phyloP scores from a whole-genome alignment of 768 basidiomycete species.

The Suillus clintonianus region DNA sequence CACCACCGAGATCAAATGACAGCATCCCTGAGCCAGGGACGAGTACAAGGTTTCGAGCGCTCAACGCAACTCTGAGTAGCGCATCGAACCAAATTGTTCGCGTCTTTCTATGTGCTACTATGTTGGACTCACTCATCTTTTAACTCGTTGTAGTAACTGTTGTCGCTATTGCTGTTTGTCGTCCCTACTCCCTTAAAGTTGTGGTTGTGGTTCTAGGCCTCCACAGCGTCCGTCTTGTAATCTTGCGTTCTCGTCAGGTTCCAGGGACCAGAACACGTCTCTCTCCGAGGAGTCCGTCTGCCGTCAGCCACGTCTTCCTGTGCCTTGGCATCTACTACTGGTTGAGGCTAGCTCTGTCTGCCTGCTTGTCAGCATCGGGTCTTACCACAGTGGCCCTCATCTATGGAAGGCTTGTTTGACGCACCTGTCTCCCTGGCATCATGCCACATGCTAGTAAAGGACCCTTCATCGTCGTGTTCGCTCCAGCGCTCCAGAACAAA shows the following conservation, averaged over 20 bases:
- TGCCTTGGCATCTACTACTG: background rate
- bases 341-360: background rate
- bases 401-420: background rate
- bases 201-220: background rate
- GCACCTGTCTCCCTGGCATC: background rate
- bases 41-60: background rate
- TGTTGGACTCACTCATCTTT: background rate
- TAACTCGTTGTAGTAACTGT: background rate
- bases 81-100: background rate
- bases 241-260: background rate
- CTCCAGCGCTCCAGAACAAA: background rate
- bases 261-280: too few species aligned
- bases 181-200: background rate
- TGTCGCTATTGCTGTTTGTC: background rate
- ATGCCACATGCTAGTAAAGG: too few species aligned
- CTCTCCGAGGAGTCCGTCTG: background rate
- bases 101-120: background rate
- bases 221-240: background rate
- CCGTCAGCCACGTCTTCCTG: background rate
- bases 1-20: background rate
- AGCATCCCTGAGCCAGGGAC: background rate
- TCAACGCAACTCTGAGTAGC: background rate
- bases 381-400: background rate
- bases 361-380: background rate
- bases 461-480: background rate